Evolutionary conservation across 1,284 basidiomycete species (phyloP).

Genomic region (Chiua sp.): DNA sequence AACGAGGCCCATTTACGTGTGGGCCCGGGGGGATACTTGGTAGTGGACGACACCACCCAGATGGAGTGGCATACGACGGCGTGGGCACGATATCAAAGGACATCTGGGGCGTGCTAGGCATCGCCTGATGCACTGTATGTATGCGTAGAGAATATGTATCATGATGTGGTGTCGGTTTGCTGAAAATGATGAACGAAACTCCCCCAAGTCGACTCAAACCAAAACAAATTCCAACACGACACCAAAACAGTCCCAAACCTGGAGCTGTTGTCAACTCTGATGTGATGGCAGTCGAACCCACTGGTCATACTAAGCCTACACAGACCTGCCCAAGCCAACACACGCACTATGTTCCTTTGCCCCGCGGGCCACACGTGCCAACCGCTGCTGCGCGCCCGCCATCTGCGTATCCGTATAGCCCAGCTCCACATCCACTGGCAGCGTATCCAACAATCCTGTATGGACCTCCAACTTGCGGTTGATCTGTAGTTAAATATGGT

Average conservation of each 20-base stretch:
- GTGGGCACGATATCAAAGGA: conserved; percentile 57
- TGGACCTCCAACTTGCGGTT: conserved; percentile 85
- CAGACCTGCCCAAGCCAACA: neutral
- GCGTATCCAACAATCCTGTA: conserved; percentile 73
- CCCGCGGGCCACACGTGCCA: conserved; percentile 75
- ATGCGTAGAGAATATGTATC: too few relatives aligned
- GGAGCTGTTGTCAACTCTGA: too few relatives aligned
- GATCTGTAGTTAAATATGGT: conserved; percentile 81
- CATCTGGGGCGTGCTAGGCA: conserved; percentile 66
- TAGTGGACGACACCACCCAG: conserved; percentile 19
- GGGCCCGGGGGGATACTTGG: conserved; percentile 20
- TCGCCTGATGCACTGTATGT: too few relatives aligned
- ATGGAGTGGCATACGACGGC: conserved; percentile 63
- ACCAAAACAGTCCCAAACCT: conserved; percentile 53
- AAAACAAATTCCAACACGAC: too few relatives aligned
- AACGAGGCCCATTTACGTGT: conserved; percentile 39
- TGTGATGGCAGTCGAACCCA: too few relatives aligned
- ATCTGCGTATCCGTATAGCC: conserved; percentile 70
- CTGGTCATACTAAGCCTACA: too few relatives aligned
- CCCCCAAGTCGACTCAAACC: too few relatives aligned
- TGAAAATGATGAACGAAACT: too few relatives aligned
- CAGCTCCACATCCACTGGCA: conserved; percentile 80
- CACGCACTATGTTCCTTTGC: conserved; percentile 77
- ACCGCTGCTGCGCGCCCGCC: conserved; percentile 64
- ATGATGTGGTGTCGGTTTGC: too few relatives aligned